Evolutionary conservation across 148 eudicot species (phyloP).

Genomic region (Heliamphora exappendiculata): DNA sequence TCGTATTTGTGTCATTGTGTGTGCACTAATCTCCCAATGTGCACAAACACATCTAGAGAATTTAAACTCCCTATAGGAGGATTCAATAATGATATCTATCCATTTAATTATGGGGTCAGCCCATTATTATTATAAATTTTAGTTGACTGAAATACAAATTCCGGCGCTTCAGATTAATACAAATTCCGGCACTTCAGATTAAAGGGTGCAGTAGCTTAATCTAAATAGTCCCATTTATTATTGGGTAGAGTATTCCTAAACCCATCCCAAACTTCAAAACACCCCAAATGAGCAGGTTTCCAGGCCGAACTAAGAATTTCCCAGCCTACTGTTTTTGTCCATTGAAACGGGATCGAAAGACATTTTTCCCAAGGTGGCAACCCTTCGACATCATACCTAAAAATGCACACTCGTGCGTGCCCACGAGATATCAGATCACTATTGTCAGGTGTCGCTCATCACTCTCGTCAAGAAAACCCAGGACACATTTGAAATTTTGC

Average conservation of each 20-base stretch:
- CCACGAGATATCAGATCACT: neutral
- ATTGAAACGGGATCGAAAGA: neutral
- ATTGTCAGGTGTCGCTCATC: too few species aligned
- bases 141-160: neutral
- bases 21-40: neutral
- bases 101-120: neutral
- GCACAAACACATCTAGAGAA: neutral
- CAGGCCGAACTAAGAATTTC: neutral
- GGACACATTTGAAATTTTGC: neutral
- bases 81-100: neutral
- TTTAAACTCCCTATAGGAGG: neutral
- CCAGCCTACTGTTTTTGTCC: neutral
- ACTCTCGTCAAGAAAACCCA: neutral
- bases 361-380: neutral
- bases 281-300: neutral
- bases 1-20: neutral
- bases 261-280: slow-evolving; percentile 2
- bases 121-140: neutral
- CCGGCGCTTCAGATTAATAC: neutral
- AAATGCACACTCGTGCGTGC: neutral
- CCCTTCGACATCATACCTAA: neutral
- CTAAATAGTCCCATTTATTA: neutral
- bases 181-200: neutral
- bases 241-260: neutral
- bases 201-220: neutral